Evolutionary conservation across 2,329 filamentous ascomycete genomes (phyloP).

Genomic region (Fusarium solani-melongenae): DNA sequence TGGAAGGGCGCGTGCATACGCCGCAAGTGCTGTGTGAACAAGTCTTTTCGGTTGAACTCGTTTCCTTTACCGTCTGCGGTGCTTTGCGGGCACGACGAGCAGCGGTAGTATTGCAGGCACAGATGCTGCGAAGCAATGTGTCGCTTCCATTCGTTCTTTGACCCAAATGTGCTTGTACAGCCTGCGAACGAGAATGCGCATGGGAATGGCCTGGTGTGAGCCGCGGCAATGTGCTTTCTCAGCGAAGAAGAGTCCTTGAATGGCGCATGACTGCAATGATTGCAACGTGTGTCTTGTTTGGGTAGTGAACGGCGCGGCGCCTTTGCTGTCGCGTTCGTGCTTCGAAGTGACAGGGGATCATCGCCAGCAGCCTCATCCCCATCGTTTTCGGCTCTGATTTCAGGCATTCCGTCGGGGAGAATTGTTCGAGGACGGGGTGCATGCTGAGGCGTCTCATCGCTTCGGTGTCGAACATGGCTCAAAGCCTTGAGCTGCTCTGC

Average conservation of each 20-base stretch:
- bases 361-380: slow-evolving; percentile 46
- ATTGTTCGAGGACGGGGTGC: slow-evolving; percentile 51
- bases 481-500: slow-evolving; percentile 74
- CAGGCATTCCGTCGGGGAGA: slow-evolving; percentile 52
- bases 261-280: slow-evolving; percentile 70
- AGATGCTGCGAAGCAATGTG: slow-evolving; percentile 94
- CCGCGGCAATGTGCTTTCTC: slow-evolving; percentile 74
- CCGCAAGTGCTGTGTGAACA: slow-evolving; percentile 93
- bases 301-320: slow-evolving; percentile 59
- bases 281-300: slow-evolving; percentile 72
- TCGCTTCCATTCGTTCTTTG: slow-evolving; percentile 98
- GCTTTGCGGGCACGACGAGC: slow-evolving; percentile 68
- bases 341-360: slow-evolving; percentile 37
- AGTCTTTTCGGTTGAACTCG: slow-evolving; percentile 92
- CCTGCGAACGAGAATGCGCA: slow-evolving; percentile 89
- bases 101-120: slow-evolving; percentile 72
- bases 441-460: slow-evolving; percentile 54
- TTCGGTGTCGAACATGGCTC: slow-evolving; percentile 69
- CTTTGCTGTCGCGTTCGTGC: slow-evolving; percentile 49
- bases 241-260: slow-evolving; percentile 75
- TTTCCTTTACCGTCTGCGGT: slow-evolving; percentile 68
- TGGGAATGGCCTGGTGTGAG: slow-evolving; percentile 79
- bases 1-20: slow-evolving; percentile 88
- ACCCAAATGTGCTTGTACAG: slow-evolving; percentile 85
- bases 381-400: slow-evolving; percentile 51